These are phyloP conservation scores for Hymenoscyphus fructigenus DNA, from an alignment of 2,329 filamentous ascomycete species.

Conservation along the genomic window DNA sequence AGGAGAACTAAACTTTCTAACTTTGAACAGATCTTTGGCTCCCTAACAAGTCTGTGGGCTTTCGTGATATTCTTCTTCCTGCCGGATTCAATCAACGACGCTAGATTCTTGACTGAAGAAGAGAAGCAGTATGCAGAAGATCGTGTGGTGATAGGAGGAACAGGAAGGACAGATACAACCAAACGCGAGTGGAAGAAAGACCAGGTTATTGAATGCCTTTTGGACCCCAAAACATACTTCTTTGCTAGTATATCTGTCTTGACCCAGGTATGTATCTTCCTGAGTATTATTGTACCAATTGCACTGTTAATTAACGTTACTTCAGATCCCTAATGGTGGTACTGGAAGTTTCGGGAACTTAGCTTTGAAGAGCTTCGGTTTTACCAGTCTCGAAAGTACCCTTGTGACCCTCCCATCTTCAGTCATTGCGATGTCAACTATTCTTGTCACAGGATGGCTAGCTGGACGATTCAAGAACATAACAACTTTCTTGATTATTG, in stretches of 20 bases:
- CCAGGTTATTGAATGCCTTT: conserved; percentile 53
- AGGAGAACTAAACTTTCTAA: neutral
- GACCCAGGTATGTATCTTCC: conserved; percentile 39
- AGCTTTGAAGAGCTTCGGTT: conserved; percentile 40
- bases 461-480: conserved; percentile 37
- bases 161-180: conserved; percentile 49
- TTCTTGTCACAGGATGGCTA: conserved; percentile 33
- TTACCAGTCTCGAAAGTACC: conserved; percentile 37
- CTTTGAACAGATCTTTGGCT: conserved; percentile 44
- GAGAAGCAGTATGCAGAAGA: conserved; percentile 48
- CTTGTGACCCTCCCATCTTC: conserved; percentile 26
- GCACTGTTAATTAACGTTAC: neutral
- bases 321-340: conserved; percentile 58
- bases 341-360: conserved; percentile 58
- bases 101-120: conserved; percentile 54
- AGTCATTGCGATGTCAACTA: conserved; percentile 25
- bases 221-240: conserved; percentile 58
- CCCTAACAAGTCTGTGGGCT: conserved; percentile 46
- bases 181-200: conserved; percentile 46
- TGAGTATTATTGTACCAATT: conserved; percentile 8
- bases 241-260: conserved; percentile 53
- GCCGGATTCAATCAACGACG: conserved; percentile 53
- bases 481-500: conserved; percentile 26
- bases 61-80: conserved; percentile 49
- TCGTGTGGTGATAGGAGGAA: conserved; percentile 50